phyloP scores from a whole-genome alignment of 2,329 filamentous ascomycete genomes.

The Tolypocladium ophioglossoides region DNA sequence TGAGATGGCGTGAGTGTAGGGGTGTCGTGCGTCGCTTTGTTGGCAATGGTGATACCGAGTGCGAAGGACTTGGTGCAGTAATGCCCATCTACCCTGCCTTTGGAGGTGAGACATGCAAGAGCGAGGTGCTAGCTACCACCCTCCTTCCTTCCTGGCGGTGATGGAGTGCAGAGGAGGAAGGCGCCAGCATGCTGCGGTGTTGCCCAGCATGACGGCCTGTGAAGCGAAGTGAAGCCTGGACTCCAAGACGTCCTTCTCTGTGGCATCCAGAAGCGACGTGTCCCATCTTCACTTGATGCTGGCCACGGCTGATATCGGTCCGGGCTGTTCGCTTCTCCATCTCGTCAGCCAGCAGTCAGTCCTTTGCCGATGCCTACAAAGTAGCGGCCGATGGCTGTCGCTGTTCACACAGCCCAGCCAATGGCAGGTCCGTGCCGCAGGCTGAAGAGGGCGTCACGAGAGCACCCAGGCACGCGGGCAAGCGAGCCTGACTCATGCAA shows the following conservation, averaged over 20 bases:
- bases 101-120: background rate
- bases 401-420: no score
- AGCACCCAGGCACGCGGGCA: background rate
- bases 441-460: background rate
- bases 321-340: background rate
- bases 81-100: background rate
- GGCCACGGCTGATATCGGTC: background rate
- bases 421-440: background rate
- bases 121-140: background rate
- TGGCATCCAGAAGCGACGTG: background rate
- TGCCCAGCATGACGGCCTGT: background rate
- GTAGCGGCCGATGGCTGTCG: no score
- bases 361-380: no score
- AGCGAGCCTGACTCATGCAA: background rate
- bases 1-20: background rate
- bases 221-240: background rate
- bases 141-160: background rate
- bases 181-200: background rate
- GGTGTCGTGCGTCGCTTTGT: background rate
- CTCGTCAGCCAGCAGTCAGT: background rate
- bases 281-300: background rate
- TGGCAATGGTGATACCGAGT: background rate
- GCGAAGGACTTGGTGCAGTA: no score
- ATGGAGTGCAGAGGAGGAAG: background rate
- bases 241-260: background rate